A percentile compares a stretch with the other conserved stretches of the same genome.
phyloP scores from a whole-genome alignment of 768 basidiomycete species.

The Leccinum arenicola region DNA sequence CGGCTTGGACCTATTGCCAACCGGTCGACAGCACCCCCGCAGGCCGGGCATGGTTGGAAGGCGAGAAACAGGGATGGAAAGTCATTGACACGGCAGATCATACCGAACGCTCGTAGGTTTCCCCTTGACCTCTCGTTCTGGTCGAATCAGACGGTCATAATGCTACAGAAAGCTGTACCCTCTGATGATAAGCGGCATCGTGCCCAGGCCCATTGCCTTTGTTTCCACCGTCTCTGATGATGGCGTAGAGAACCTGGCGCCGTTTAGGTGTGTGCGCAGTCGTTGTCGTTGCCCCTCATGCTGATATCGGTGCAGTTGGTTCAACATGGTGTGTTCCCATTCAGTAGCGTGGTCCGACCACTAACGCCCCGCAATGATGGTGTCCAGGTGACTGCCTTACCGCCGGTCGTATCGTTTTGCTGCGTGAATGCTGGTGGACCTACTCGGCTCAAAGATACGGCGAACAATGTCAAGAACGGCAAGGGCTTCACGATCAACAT shows the following conservation, averaged over 20 bases:
- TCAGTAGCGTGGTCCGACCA: background rate
- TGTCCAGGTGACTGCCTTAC: conserved; percentile 18
- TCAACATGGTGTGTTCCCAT: conserved; percentile 22
- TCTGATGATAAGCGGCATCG: conserved; percentile 37
- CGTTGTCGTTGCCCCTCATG: background rate
- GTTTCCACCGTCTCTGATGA: conserved; percentile 35
- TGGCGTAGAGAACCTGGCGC: conserved; percentile 40
- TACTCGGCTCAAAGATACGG: conserved; percentile 40
- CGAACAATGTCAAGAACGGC: conserved; percentile 43
- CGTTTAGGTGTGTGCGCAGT: conserved; percentile 34
- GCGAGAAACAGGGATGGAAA: conserved; percentile 36
- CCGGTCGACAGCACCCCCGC: conserved; percentile 24
- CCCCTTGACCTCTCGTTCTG: background rate
- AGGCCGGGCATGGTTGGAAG: conserved; percentile 34
- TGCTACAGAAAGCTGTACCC: conserved; percentile 28
- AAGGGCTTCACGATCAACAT: conserved; percentile 54
- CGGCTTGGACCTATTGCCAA: conserved; percentile 33
- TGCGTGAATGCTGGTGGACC: conserved; percentile 11
- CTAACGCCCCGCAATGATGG: background rate
- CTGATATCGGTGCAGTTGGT: conserved; percentile 23
- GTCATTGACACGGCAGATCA: conserved; percentile 29
- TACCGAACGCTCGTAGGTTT: conserved; percentile 25
- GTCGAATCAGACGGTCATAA: background rate
- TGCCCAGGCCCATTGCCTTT: conserved; percentile 47
- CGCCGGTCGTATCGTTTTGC: conserved; percentile 39